A percentile compares a stretch with the other conserved stretches of the same genome.
Evolutionary conservation across 2,329 filamentous ascomycete species (phyloP).

Genomic region (Pseudogymnoascus sp.): DNA sequence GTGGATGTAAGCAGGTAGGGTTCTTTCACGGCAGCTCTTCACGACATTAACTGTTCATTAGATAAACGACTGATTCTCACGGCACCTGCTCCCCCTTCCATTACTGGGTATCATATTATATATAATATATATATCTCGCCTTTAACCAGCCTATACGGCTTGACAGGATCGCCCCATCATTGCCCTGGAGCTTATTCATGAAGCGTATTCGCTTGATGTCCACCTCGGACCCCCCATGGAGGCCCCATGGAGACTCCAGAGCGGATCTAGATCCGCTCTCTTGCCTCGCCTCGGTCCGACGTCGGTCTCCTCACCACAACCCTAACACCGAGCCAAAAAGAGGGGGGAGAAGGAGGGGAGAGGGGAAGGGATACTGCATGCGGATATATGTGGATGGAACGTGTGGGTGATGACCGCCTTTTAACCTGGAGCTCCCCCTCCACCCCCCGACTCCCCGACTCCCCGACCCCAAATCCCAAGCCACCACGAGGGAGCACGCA

Average conservation of each 20-base stretch:
- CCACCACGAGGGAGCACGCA: neutral
- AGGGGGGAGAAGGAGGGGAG: neutral
- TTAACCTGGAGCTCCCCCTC: neutral
- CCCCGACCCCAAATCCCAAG: neutral
- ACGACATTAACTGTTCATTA: neutral
- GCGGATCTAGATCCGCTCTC: constrained; percentile 2
- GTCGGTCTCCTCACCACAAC: neutral
- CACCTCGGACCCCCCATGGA: neutral
- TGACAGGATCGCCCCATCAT: neutral
- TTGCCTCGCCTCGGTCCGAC: neutral
- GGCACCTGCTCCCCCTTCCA: neutral
- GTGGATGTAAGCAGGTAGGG: neutral
- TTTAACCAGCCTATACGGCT: neutral
- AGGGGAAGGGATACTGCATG: neutral
- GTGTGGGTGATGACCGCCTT: neutral
- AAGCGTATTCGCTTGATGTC: neutral
- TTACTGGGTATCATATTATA: neutral
- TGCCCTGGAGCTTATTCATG: neutral
- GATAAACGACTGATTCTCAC: neutral
- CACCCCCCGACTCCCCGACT: neutral
- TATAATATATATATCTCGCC: neutral
- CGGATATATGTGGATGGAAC: neutral
- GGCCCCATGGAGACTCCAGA: neutral
- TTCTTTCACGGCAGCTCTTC: neutral
- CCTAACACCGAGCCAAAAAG: neutral